phyloP scores from a whole-genome alignment of 1,284 basidiomycete species.

The Microbotryum scabiosae region DNA sequence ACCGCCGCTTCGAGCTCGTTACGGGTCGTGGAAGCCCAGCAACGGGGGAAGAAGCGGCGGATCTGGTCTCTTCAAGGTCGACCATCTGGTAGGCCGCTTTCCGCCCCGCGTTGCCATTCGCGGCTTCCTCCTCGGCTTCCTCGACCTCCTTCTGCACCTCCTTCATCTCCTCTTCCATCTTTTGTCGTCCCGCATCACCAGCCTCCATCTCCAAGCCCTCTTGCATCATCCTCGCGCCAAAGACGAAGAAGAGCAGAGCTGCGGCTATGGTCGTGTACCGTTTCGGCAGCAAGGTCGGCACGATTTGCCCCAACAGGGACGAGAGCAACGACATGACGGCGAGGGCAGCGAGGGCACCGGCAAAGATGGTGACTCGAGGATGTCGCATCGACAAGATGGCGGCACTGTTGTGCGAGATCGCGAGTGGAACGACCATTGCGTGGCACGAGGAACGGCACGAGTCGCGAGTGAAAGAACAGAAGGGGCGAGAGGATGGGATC shows the following conservation, averaged over 20 bases:
- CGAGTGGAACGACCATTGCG: not conserved
- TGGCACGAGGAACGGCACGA: not conserved
- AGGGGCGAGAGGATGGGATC: not conserved
- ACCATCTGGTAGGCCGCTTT: not conserved
- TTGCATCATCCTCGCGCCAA: conserved; percentile 73
- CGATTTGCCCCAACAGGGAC: conserved; percentile 73
- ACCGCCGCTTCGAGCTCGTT: conserved; percentile 4
- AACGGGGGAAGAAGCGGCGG: too few relatives aligned
- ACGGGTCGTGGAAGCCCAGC: conserved; percentile 10
- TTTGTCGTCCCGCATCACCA: conserved; percentile 57
- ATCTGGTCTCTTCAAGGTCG: conserved; percentile 31
- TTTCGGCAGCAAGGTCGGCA: conserved; percentile 72
- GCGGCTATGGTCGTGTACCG: conserved; percentile 70
- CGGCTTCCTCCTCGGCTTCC: conserved; percentile 80
- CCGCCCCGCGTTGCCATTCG: conserved; percentile 1
- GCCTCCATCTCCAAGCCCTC: conserved; percentile 68
- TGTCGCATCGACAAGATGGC: conserved; percentile 96
- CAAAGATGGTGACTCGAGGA: conserved; percentile 73
- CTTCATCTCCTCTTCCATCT: conserved; percentile 60
- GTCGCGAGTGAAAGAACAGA: not conserved
- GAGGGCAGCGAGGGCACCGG: conserved; percentile 78
- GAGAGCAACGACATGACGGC: conserved; percentile 87
- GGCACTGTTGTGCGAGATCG: conserved; percentile 40
- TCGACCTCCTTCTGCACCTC: conserved; percentile 60
- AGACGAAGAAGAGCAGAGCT: conserved; percentile 71